A percentile compares a stretch with the other conserved stretches of the same genome.
Conservation (phyloP, 2,329 filamentous ascomycete species). For the Epicoccum nigrum region DNA sequence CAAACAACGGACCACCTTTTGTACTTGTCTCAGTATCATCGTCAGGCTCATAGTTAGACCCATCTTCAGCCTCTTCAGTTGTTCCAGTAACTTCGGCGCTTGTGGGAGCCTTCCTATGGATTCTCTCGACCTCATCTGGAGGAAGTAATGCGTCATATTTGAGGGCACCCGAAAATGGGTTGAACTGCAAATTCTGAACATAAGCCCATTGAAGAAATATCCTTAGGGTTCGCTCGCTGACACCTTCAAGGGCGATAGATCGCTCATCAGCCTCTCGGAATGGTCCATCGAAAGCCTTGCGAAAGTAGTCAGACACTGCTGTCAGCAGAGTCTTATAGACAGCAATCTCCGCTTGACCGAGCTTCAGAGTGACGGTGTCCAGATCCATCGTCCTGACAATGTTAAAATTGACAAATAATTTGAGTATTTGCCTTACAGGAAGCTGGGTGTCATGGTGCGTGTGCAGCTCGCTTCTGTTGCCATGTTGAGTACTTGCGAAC, state of each 20-base stretch:
- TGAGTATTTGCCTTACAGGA: neutral
- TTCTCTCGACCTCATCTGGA: neutral
- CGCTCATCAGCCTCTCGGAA: slow-evolving; percentile 14
- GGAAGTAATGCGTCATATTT: neutral
- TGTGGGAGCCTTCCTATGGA: too few relatives aligned
- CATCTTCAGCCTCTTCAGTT: too few relatives aligned
- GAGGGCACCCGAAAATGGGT: neutral
- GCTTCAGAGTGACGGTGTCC: slow-evolving; percentile 16
- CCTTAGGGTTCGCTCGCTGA: slow-evolving; percentile 16
- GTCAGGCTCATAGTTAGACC: too few relatives aligned
- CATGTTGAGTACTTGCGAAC: neutral
- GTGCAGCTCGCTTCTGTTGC: too few relatives aligned
- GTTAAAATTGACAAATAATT: too few relatives aligned
- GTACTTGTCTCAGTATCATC: too few relatives aligned
- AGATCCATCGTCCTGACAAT: neutral
- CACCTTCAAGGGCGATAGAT: slow-evolving; percentile 6
- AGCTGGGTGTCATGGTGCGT: too few relatives aligned
- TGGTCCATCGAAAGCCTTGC: slow-evolving; percentile 14
- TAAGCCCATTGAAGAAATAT: slow-evolving; percentile 19
- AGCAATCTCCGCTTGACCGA: slow-evolving; percentile 9
- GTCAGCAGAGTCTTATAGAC: slow-evolving; percentile 19
- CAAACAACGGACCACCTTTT: too few relatives aligned
- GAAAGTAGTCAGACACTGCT: slow-evolving; percentile 15
- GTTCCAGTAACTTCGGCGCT: too few relatives aligned
- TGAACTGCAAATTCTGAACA: neutral